Evolutionary conservation across 1,284 basidiomycete species (phyloP).

Genomic region (Tilletia caries): DNA sequence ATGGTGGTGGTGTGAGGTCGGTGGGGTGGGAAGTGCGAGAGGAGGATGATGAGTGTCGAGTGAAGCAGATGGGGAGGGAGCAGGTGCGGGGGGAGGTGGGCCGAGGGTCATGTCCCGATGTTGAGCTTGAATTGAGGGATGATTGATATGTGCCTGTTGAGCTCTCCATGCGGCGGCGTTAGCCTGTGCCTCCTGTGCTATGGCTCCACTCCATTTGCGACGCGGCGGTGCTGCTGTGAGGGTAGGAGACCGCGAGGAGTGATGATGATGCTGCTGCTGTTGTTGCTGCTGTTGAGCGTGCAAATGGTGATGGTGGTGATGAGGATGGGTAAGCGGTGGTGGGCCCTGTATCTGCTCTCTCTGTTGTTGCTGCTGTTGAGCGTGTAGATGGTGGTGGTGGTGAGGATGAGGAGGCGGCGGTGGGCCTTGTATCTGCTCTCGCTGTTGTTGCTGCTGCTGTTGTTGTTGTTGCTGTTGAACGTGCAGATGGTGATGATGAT

Average conservation of each 20-base stretch:
- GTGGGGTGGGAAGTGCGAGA: no score
- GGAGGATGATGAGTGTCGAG: no score
- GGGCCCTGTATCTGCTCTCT: constrained; percentile 15
- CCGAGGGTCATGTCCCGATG: constrained; percentile 6
- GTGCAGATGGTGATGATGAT: not conserved
- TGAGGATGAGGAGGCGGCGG: not conserved
- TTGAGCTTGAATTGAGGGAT: constrained; percentile 10
- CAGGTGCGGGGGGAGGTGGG: not conserved
- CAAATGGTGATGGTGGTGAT: constrained; percentile 20
- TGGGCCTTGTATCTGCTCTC: not conserved
- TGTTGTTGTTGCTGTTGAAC: not conserved
- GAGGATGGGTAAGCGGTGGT: not conserved
- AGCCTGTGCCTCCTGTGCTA: constrained; percentile 27
- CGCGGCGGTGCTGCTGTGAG: constrained; percentile 20
- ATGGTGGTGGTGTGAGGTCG: not conserved
- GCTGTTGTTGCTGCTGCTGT: constrained; percentile 1
- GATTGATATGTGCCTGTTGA: constrained; percentile 14
- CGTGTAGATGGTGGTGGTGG: not conserved
- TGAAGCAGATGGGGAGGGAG: not conserved
- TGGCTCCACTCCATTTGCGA: constrained; percentile 40
- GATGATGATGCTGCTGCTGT: constrained; percentile 20
- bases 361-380: not conserved
- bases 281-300: constrained; percentile 21
- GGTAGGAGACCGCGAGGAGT: not conserved
- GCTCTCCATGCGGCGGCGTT: constrained; percentile 18